These are phyloP conservation scores for Breynia disticha DNA, from an alignment of 441 rosid genomes.

Conservation along the genomic window DNA sequence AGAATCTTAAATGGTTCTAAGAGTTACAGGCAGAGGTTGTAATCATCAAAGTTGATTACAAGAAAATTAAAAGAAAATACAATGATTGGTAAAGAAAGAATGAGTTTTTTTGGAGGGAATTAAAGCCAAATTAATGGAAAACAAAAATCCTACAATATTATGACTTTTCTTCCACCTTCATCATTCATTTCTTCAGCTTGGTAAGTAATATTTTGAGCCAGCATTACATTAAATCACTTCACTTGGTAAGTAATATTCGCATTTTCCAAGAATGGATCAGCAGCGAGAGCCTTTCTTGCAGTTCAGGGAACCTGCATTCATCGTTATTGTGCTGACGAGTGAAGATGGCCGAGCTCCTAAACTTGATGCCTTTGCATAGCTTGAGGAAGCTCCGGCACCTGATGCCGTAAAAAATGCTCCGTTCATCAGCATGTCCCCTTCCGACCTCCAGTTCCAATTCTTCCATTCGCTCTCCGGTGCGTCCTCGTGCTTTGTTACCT, in stretches of 20 bases:
- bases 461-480: conserved; percentile 30
- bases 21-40: conserved; percentile 60
- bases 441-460: conserved; percentile 48
- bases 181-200: not conserved
- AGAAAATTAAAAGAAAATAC: not conserved
- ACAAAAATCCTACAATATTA: not conserved
- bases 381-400: conserved; percentile 48
- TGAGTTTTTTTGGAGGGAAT: not conserved
- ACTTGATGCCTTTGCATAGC: conserved; percentile 66
- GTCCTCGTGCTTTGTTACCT: conserved; percentile 48
- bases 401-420: conserved; percentile 45
- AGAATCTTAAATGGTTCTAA: conserved; percentile 25
- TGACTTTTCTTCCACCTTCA: conserved; percentile 14
- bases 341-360: conserved; percentile 55
- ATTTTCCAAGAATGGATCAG: conserved; percentile 15
- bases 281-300: conserved; percentile 44
- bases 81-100: not conserved
- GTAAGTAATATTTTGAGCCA: not conserved
- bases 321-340: conserved; percentile 37
- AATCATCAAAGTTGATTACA: conserved; percentile 14
- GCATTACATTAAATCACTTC: conserved; percentile 5
- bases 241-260: not conserved
- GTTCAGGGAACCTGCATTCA: conserved; percentile 37
- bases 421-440: conserved; percentile 39
- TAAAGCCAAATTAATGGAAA: conserved; percentile 8